Conservation (phyloP, 495 filamentous ascomycete genomes). For the Podospora pseudocomata region DNA sequence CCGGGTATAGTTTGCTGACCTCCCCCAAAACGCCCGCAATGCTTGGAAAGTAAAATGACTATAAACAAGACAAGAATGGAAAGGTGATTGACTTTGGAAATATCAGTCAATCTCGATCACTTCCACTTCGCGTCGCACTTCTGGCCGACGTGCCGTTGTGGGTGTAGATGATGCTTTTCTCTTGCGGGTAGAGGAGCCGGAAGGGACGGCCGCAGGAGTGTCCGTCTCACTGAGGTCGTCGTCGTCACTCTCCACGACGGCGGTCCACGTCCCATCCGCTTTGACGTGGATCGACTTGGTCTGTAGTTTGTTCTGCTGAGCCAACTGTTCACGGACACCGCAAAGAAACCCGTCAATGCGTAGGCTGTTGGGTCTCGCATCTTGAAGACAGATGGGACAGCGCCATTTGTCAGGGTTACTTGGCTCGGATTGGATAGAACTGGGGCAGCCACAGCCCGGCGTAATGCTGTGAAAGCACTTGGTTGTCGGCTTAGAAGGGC, state of each 20-base stretch:
- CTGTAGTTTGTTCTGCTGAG: slow-evolving; percentile 37
- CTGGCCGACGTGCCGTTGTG: background rate
- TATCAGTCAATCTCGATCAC: slow-evolving; percentile 24
- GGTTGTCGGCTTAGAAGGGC: slow-evolving; percentile 43
- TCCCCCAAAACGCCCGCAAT: background rate
- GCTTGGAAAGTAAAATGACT: background rate
- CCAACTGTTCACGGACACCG: slow-evolving; percentile 52
- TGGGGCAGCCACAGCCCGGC: slow-evolving; percentile 30
- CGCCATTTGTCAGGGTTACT: slow-evolving; percentile 70
- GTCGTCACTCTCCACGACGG: slow-evolving; percentile 32
- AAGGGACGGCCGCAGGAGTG: background rate
- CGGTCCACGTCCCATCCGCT: slow-evolving; percentile 57
- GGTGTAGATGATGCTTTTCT: background rate
- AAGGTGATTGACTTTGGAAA: background rate
- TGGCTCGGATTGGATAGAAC: slow-evolving; percentile 34
- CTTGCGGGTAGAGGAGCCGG: background rate
- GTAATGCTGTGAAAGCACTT: slow-evolving; percentile 26
- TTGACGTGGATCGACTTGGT: slow-evolving; percentile 57
- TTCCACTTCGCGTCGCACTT: slow-evolving; percentile 16
- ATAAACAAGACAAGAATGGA: background rate
- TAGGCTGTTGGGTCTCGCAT: slow-evolving; percentile 68
- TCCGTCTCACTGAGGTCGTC: slow-evolving; percentile 27
- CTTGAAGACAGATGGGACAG: slow-evolving; percentile 72
- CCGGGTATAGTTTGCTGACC: background rate
- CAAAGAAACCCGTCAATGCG: slow-evolving; percentile 67